phyloP scores from a whole-genome alignment of 2,329 filamentous ascomycete species.

The Ascosphaera pollenicola region DNA sequence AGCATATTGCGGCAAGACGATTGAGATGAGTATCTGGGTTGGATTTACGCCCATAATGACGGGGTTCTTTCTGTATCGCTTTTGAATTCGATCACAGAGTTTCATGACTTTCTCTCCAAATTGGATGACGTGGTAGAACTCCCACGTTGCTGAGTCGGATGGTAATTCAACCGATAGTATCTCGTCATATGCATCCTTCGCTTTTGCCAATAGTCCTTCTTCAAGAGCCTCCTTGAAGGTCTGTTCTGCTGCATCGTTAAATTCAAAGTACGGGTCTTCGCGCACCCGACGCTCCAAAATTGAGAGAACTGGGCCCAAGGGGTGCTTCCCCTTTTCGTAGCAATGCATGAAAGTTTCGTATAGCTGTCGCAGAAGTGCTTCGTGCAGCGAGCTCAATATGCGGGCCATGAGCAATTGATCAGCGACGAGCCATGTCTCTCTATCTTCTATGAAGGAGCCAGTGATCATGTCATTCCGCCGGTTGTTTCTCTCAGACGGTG shows the following conservation, averaged over 20 bases:
- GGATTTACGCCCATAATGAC: slow-evolving; percentile 61
- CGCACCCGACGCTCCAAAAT: slow-evolving; percentile 67
- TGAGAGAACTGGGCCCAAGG: slow-evolving; percentile 57
- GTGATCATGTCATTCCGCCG: slow-evolving; percentile 20
- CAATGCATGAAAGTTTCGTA: slow-evolving; percentile 73
- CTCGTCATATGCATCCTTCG: slow-evolving; percentile 55
- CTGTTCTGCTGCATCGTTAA: slow-evolving; percentile 44
- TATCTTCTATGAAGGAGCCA: slow-evolving; percentile 1
- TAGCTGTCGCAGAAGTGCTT: slow-evolving; percentile 64
- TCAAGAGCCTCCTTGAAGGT: slow-evolving; percentile 51
- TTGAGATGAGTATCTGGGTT: slow-evolving; percentile 52
- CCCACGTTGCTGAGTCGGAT: slow-evolving; percentile 59
- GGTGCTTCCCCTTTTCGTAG: slow-evolving; percentile 71
- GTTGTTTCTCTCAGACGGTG: slow-evolving; percentile 37
- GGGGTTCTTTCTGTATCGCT: slow-evolving; percentile 72
- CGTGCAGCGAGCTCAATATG: slow-evolving; percentile 51
- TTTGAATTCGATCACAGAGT: slow-evolving; percentile 71
- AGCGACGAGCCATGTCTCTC: slow-evolving; percentile 44
- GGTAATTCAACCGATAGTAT: slow-evolving; percentile 65
- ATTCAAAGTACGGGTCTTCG: slow-evolving; percentile 52
- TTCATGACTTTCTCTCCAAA: slow-evolving; percentile 71
- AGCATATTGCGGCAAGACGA: slow-evolving; percentile 75
- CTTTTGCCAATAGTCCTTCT: slow-evolving; percentile 51
- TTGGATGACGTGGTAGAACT: slow-evolving; percentile 75
- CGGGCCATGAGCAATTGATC: slow-evolving; percentile 54